Base-by-base conservation (phyloP, 805 yeast genomes). In the Yarrowia sp. region DNA sequence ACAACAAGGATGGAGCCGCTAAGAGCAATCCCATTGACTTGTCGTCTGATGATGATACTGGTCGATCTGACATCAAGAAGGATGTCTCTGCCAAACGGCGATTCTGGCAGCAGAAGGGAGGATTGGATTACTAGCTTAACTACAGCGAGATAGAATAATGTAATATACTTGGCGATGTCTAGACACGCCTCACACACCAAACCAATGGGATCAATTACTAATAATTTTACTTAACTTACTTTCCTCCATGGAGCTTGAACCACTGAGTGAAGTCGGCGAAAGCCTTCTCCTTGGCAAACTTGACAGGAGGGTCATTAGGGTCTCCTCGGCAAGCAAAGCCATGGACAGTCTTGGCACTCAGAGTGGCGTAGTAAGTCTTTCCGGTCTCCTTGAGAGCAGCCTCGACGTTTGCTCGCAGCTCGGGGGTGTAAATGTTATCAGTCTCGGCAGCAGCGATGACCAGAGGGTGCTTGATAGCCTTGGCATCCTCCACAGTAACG, bases 281-380 rank as follows among this genome's bases (percentile, higher is more conserved):
- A 1, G 88, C 82, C 81, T 88, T 89, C 71, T 89, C 89, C 77
- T 84, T 87, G 49, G 96, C 92, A 72, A 87, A 87, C 72, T 77
- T 82, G 69, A 84, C 85, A 42, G 73, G 76, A 26, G 89, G 88
- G 70, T 80, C 79, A 11, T 79, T 70, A 42, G 83, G 71, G 75
- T 92, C 97, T 69, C 96, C 97, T 79, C 90, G 89, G 52, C 85
- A 87, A 22, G 97, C 86, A 77, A 82, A 93, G 0, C 97, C 98
- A 77, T 93, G 98, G 3, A 76, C 32, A 32, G 85, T 88, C 69
- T 89, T 89, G 41, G 88, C 76, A 77, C 85, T 89, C 55, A 90
- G 75, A 70, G 87, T 85, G 35, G 89, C 73, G 78, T 85, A 87
- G 80, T 85, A 92, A 50, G 81, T 81, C 46, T 85, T 85, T 68